Evolutionary conservation across 2,329 filamentous ascomycete genomes (phyloP), one percentile per base, ranked within the genome.

Genomic region (Stagonosporopsis cucurbitacearum): DNA sequence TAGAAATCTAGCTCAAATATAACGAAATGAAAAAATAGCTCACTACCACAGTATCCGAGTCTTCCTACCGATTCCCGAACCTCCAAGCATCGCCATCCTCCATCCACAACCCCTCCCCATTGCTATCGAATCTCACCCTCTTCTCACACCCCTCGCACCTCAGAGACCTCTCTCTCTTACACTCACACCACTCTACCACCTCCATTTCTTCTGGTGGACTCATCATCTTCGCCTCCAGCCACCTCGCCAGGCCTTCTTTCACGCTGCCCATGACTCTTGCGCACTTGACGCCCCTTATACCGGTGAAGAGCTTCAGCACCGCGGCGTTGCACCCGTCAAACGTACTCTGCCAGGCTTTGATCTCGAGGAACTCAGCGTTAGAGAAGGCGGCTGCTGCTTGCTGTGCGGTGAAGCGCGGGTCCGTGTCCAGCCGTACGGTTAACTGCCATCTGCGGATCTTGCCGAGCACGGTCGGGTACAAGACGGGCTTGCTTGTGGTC

Each of bases 261-360:
- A 78, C 66, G 72, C 78, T 71, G 23, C 81, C 74, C 51, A 68
- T 75, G 61, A 84, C 72, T 36, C 63, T 73, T n/a, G 74, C 77
- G 32, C 69, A 75, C 37, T 72, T 67, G 4, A 84, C 80, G 0
- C 77, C 80, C 48, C 81, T 69, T 0, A 84, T 73, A 0, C 73
- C 78, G 44, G 77, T 76, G 56, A 83, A 81, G 32, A 81, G 62
- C 42, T 60, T 72, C 66, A 84, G 60, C 1, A 79, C 77, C 0
- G 63, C 60, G 26, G 77, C 77, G 53, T 79, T 78, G 22, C 74
- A 79, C 12, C 62, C 68, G 25, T 70, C 67, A 45, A 69, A 74
- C 60, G 66, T 68, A 37, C 62, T 64, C 64, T 83, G 79, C 64
- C 79, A 82, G 4, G 81, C 79, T 39, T 81, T 76, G n/a, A 84